Evolutionary conservation across 2,329 filamentous ascomycete genomes (phyloP).

Genomic region (Huntiella savannae): DNA sequence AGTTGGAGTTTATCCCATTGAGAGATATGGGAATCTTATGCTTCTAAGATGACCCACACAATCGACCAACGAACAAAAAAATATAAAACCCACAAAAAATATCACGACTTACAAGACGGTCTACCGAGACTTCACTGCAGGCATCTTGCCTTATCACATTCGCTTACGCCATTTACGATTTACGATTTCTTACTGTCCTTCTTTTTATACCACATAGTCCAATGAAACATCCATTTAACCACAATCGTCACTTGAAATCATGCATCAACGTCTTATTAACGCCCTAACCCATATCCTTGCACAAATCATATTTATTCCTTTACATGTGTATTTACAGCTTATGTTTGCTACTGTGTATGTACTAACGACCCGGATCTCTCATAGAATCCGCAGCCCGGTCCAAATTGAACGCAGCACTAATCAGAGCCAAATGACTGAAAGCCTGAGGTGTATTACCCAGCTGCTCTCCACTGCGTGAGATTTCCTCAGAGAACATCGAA

Average conservation of each 20-base stretch:
- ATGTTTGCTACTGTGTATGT: no score
- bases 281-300: no score
- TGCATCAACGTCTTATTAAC: no score
- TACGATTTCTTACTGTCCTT: background rate
- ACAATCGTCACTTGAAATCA: no score
- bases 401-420: conserved; percentile 61
- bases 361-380: no score
- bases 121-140: no score
- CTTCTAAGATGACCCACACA: no score
- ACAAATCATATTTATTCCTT: no score
- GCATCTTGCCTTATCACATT: no score
- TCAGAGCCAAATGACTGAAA: conserved; percentile 56
- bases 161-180: no score
- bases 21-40: background rate
- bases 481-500: conserved; percentile 64
- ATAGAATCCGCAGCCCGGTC: conserved; percentile 27
- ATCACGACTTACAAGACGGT: background rate
- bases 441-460: conserved; percentile 65
- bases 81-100: background rate
- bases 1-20: conserved; percentile 10
- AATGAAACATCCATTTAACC: no score
- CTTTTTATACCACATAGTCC: background rate
- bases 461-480: conserved; percentile 55
- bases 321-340: no score
- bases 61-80: background rate